Percentiles rank a stretch among this genome's conserved stretches.
These are phyloP conservation scores for Zymoseptoria tritici DNA, from an alignment of 2,329 filamentous ascomycete genomes.

Conservation along the genomic window DNA sequence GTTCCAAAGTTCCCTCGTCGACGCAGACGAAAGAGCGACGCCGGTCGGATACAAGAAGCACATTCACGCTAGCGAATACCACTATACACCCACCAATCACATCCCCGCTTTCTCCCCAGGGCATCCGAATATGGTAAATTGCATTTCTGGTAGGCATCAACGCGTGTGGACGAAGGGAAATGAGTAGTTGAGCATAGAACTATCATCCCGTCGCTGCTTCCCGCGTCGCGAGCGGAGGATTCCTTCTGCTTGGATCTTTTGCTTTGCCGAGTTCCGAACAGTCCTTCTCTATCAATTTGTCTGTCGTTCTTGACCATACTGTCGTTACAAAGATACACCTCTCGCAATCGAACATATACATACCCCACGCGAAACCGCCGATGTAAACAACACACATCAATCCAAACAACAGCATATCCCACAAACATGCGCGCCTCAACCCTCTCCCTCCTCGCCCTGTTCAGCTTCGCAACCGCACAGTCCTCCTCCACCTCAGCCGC, in stretches of 20 bases:
- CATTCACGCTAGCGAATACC: background rate
- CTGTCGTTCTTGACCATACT: background rate
- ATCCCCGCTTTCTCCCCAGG: background rate
- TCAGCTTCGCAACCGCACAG: constrained; percentile 37
- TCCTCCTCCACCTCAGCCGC: constrained; percentile 23
- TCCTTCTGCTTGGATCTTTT: background rate
- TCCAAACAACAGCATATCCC: background rate
- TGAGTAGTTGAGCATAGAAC: background rate
- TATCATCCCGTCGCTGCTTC: background rate
- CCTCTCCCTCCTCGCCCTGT: constrained; percentile 27
- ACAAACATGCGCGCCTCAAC: constrained; percentile 14
- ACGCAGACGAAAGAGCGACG: no score
- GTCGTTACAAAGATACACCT: constrained; percentile 1
- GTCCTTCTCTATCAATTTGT: background rate
- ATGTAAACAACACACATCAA: background rate
- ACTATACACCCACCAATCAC: background rate
- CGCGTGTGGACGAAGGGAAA: background rate
- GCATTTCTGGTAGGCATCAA: background rate
- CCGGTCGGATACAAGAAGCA: no score
- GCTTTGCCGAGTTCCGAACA: background rate
- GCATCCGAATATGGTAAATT: background rate
- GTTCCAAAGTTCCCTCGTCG: no score
- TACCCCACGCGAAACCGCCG: background rate
- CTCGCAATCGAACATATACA: background rate
- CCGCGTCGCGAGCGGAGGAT: background rate